Conservation (phyloP, 345 rosid species). For the Citropsis articulata region DNA sequence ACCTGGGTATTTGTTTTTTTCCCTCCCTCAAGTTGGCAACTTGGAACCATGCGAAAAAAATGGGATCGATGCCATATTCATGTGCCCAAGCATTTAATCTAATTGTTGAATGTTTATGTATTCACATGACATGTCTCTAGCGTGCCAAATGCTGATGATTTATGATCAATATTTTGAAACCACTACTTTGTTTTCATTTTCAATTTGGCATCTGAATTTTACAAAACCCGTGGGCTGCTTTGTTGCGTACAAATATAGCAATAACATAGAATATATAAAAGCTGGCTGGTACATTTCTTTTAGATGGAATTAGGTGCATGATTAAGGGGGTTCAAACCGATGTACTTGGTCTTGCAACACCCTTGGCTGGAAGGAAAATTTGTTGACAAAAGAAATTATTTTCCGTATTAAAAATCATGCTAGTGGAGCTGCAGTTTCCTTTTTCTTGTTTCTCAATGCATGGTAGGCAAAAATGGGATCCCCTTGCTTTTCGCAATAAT, state of each 20-base stretch:
- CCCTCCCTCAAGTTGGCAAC: constrained; percentile 9
- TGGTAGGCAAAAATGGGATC: neutral
- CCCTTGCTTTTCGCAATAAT: constrained; percentile 3
- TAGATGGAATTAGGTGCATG: neutral
- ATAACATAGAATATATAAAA: neutral
- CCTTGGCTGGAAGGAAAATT: neutral
- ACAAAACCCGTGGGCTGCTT: neutral
- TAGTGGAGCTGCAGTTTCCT: neutral
- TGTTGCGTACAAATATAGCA: neutral
- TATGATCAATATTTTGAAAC: neutral
- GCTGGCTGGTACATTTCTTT: neutral
- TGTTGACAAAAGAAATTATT: neutral
- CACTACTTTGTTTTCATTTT: neutral
- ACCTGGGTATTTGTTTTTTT: neutral
- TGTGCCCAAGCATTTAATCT: constrained; percentile 1
- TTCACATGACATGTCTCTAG: constrained; percentile 7
- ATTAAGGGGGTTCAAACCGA: neutral
- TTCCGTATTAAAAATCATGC: neutral
- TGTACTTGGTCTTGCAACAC: neutral
- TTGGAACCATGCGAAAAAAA: constrained; percentile 1
- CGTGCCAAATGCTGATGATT: neutral
- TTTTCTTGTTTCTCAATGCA: neutral
- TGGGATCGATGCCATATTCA: constrained; percentile 14
- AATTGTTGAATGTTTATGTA: neutral
- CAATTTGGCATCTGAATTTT: neutral